phyloP scores from a whole-genome alignment of 2,329 filamentous ascomycete genomes.

The Endoconidiophora polonica region DNA sequence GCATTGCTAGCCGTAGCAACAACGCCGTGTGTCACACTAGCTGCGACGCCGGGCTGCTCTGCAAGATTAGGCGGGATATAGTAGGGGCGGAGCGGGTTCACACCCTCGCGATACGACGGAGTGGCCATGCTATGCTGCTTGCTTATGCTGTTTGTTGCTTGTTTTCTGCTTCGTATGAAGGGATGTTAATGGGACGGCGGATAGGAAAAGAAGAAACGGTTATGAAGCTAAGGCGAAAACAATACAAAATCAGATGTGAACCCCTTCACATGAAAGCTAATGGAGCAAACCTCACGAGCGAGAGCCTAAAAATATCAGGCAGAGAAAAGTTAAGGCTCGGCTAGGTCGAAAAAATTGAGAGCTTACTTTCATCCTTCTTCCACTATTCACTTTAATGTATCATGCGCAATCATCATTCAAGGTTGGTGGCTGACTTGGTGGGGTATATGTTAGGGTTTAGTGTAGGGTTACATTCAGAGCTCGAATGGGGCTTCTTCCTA shows the following conservation, averaged over 20 bases:
- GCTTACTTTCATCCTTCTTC: conserved; percentile 10
- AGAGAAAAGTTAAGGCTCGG: conserved; percentile 10
- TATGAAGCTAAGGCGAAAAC: not conserved
- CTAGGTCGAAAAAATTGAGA: conserved; percentile 13
- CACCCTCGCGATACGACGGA: conserved; percentile 31
- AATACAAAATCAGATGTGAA: not conserved
- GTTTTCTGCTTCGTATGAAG: not conserved
- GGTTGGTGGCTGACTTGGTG: conserved; percentile 12
- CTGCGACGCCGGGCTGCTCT: conserved; percentile 21
- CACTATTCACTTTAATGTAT: conserved; percentile 7
- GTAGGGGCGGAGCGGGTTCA: conserved; percentile 53
- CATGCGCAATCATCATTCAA: conserved; percentile 4
- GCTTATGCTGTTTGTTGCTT: not conserved
- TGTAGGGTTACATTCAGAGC: not conserved
- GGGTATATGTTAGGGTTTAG: conserved; percentile 4
- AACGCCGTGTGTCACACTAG: conserved; percentile 18
- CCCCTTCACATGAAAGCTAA: conserved; percentile 1
- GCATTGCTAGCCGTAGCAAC: conserved; percentile 30
- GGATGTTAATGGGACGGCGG: not conserved
- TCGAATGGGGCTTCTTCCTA: not conserved
- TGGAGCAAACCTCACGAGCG: conserved; percentile 1
- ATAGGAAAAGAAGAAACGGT: not conserved
- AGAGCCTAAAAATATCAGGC: conserved; percentile 8
- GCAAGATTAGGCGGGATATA: conserved; percentile 47
- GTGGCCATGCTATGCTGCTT: conserved; percentile 13